Percentiles rank a stretch among this genome's conserved stretches.
Evolutionary conservation across 352 stramenopile genomes (phyloP).

Genomic region (Globisporangium emineosum): DNA sequence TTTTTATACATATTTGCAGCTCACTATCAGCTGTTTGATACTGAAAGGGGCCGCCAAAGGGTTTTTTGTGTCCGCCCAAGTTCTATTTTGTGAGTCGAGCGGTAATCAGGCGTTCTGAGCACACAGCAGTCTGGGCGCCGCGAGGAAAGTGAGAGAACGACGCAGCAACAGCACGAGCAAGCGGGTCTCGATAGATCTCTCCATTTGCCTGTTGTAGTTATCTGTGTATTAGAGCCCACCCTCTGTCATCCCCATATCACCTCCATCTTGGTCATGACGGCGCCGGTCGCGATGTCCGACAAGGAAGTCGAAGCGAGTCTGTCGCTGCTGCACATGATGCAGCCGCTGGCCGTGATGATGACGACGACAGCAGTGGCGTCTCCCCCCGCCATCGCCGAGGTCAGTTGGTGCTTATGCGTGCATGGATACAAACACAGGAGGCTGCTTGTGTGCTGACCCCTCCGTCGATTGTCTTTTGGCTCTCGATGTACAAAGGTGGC

Average conservation of each 20-base stretch:
- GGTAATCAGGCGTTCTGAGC: conserved; percentile 14
- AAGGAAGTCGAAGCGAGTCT: conserved; percentile 63
- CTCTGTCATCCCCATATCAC: not conserved
- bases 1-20: no score
- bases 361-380: not conserved
- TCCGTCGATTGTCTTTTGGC: conserved; percentile 3
- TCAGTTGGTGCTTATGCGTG: conserved; percentile 10
- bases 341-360: conserved; percentile 6
- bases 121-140: not conserved
- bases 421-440: not conserved
- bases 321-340: conserved; percentile 67
- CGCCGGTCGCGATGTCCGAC: conserved; percentile 29
- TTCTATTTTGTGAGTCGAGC: conserved; percentile 19
- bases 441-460: conserved; percentile 4
- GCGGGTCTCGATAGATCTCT: not conserved
- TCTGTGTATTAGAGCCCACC: not conserved
- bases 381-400: conserved; percentile 1
- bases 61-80: conserved; percentile 20
- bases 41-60: conserved; percentile 12
- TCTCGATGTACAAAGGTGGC: conserved; percentile 1
- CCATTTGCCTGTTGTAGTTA: not conserved
- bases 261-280: not conserved
- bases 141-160: conserved; percentile 3
- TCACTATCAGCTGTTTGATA: not conserved
- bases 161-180: not conserved